These are phyloP conservation scores for Hericium coralloides DNA, from an alignment of 768 basidiomycete genomes.

Conservation along the genomic window DNA sequence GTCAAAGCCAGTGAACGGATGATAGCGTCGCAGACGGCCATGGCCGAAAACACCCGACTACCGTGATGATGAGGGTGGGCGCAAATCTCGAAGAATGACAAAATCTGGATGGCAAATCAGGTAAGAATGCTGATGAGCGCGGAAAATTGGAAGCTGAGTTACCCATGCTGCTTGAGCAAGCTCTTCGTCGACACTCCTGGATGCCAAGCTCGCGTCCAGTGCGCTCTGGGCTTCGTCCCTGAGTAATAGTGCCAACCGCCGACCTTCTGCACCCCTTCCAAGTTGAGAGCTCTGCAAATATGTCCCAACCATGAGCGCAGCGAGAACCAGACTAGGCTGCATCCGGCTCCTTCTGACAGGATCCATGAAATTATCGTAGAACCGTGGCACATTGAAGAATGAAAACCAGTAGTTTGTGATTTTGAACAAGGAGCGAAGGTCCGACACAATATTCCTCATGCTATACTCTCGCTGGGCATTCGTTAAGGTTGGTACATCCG, in stretches of 20 bases:
- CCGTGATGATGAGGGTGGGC: slow-evolving; percentile 54
- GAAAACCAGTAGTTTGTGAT: slow-evolving; percentile 65
- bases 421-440: slow-evolving; percentile 57
- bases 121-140: background rate
- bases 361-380: slow-evolving; percentile 52
- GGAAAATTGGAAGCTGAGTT: slow-evolving; percentile 13
- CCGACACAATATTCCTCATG: slow-evolving; percentile 36
- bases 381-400: slow-evolving; percentile 63
- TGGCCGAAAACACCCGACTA: slow-evolving; percentile 44
- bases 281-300: slow-evolving; percentile 65
- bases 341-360: slow-evolving; percentile 42
- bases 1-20: slow-evolving; percentile 55
- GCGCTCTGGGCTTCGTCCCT: slow-evolving; percentile 62
- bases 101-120: slow-evolving; percentile 32
- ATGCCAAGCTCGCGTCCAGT: slow-evolving; percentile 61
- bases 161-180: slow-evolving; percentile 75
- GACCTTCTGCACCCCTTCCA: slow-evolving; percentile 39
- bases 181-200: slow-evolving; percentile 65
- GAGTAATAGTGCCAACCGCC: slow-evolving; percentile 49
- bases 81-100: slow-evolving; percentile 66
- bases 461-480: slow-evolving; percentile 37
- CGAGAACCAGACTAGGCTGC: slow-evolving; percentile 60
- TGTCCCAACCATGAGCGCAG: slow-evolving; percentile 54
- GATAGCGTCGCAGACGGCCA: slow-evolving; percentile 58
- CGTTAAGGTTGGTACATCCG: slow-evolving; percentile 19